phyloP scores from a whole-genome alignment of 2,329 filamentous ascomycete genomes.

The Cadophora luteo-olivacea region DNA sequence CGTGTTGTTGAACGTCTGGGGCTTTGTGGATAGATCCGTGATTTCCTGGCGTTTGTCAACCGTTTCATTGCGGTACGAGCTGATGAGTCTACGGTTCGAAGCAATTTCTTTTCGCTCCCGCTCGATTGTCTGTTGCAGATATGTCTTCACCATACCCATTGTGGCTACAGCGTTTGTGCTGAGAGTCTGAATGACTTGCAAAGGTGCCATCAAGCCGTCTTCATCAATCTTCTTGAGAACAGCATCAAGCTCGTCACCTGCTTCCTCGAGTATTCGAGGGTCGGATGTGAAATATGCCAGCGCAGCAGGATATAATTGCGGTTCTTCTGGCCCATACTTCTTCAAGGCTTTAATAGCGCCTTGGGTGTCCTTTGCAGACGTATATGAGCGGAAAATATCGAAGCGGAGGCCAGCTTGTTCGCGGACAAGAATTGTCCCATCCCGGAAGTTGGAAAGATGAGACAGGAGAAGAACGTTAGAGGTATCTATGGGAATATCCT shows the following conservation, averaged over 20 bases:
- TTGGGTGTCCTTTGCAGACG: slow-evolving; percentile 86
- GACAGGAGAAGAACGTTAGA: slow-evolving; percentile 94
- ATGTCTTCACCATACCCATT: slow-evolving; percentile 96
- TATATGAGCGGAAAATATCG: slow-evolving; percentile 97
- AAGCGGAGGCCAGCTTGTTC: slow-evolving; percentile 91
- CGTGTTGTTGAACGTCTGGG: slow-evolving; percentile 88
- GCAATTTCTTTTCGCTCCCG: slow-evolving; percentile 87
- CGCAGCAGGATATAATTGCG: slow-evolving; percentile 89
- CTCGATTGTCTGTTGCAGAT: slow-evolving; percentile 87
- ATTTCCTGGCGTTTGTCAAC: slow-evolving; percentile 81
- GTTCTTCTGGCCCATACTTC: slow-evolving; percentile 91
- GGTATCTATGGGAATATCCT: slow-evolving; percentile 85
- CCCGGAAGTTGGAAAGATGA: slow-evolving; percentile 86
- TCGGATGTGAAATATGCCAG: slow-evolving; percentile 93
- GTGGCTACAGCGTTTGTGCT: slow-evolving; percentile 82
- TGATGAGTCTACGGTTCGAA: slow-evolving; percentile 79
- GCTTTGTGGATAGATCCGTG: slow-evolving; percentile 76
- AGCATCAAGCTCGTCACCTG: slow-evolving; percentile 81
- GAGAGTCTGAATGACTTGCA: slow-evolving; percentile 95
- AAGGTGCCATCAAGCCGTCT: slow-evolving; percentile 90
- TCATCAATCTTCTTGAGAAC: slow-evolving; percentile 88
- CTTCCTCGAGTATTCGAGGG: slow-evolving; percentile 80
- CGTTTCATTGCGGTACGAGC: slow-evolving; percentile 85
- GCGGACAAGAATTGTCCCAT: slow-evolving; percentile 89
- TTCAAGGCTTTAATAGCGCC: slow-evolving; percentile 88